Evolutionary conservation across 2,329 filamentous ascomycete species (phyloP).

Genomic region (Aspergillus latus): DNA sequence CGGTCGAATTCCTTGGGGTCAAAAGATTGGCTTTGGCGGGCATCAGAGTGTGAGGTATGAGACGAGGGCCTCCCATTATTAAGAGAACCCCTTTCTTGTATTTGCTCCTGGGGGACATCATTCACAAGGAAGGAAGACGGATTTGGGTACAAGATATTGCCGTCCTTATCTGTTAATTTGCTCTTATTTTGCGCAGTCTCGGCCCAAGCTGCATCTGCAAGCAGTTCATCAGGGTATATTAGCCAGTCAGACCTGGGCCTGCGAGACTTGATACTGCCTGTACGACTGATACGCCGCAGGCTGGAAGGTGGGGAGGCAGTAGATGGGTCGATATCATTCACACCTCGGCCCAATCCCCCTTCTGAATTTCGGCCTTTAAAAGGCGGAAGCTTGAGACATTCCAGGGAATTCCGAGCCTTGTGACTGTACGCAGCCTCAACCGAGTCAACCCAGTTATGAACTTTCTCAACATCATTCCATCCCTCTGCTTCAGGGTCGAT

Average conservation of each 20-base stretch:
- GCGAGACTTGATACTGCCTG: conserved; percentile 58
- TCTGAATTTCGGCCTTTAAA: conserved; percentile 33
- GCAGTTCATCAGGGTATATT: conserved; percentile 76
- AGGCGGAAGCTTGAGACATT: conserved; percentile 46
- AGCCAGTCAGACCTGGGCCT: conserved; percentile 82
- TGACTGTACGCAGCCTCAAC: conserved; percentile 55
- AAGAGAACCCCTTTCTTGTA: conserved; percentile 21
- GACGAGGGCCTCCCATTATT: conserved; percentile 26
- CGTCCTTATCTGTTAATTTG: conserved; percentile 76
- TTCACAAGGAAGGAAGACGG: conserved; percentile 24
- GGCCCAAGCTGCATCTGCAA: conserved; percentile 89
- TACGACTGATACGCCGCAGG: conserved; percentile 44
- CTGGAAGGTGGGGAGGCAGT: conserved; percentile 40
- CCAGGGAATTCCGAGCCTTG: conserved; percentile 47
- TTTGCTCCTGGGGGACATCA: conserved; percentile 16
- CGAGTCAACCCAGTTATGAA: conserved; percentile 74
- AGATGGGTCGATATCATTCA: conserved; percentile 27
- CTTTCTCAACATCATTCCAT: conserved; percentile 71
- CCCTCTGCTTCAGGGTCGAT: conserved; percentile 74
- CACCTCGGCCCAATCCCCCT: conserved; percentile 17
- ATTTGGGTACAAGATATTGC: conserved; percentile 63
- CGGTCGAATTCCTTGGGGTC: conserved; percentile 53
- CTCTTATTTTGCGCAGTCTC: conserved; percentile 78
- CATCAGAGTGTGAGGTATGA: conserved; percentile 42
- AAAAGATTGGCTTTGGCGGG: conserved; percentile 31